phyloP scores from a whole-genome alignment of 2,329 filamentous ascomycete species.

The Talaromyces sp. region DNA sequence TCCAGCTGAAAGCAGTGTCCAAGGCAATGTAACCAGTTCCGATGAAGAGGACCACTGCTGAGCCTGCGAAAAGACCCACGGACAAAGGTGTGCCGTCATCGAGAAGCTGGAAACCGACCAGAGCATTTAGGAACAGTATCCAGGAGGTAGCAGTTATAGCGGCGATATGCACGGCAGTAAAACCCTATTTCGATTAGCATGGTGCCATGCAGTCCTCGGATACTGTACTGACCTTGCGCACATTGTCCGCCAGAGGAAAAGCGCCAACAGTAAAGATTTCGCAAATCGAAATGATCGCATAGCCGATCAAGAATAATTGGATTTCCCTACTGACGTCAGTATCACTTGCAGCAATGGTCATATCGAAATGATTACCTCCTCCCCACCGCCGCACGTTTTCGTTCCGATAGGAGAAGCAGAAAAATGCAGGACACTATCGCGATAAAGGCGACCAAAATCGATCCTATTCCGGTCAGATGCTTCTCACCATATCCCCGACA shows the following conservation, averaged over 20 bases:
- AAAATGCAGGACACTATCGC: conserved; percentile 66
- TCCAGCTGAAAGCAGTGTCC: conserved; percentile 86
- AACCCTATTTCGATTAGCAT: conserved; percentile 56
- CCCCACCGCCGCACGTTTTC: conserved; percentile 89
- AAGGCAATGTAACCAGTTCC: conserved; percentile 94
- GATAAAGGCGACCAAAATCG: conserved; percentile 75
- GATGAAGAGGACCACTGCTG: conserved; percentile 69
- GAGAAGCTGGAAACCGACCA: conserved; percentile 88
- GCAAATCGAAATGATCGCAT: conserved; percentile 83
- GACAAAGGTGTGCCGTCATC: conserved; percentile 90
- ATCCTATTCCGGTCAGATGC: conserved; percentile 53
- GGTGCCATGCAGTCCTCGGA: background rate
- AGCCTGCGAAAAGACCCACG: conserved; percentile 67
- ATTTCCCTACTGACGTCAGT: conserved; percentile 69
- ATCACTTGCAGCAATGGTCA: background rate
- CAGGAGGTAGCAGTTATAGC: conserved; percentile 83
- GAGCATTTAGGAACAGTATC: conserved; percentile 85
- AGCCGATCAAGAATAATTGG: conserved; percentile 85
- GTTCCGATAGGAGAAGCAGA: conserved; percentile 75
- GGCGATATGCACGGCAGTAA: conserved; percentile 85
- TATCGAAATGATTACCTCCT: conserved; percentile 62
- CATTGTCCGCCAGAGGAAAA: conserved; percentile 68
- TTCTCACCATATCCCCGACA: background rate
- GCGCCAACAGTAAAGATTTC: conserved; percentile 95
- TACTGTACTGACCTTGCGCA: conserved; percentile 60